Conservation (phyloP, 1,284 basidiomycete genomes). For the Sanghuangporus baumii region DNA sequence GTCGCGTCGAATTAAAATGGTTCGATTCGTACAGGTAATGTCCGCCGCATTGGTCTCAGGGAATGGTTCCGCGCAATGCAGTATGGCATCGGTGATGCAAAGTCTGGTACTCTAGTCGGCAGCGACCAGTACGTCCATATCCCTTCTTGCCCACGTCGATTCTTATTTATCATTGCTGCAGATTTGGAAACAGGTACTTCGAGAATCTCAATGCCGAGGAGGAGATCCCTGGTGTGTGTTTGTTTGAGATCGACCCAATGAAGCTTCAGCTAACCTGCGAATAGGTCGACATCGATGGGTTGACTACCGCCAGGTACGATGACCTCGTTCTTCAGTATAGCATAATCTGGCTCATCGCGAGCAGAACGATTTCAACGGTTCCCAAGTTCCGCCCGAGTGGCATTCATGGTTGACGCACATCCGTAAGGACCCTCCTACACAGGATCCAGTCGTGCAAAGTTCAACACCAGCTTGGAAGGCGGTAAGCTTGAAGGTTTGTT, state of each 20-base stretch:
- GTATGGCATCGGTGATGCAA: constrained; percentile 84
- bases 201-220: constrained; percentile 84
- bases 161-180: constrained; percentile 26
- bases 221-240: constrained; percentile 72
- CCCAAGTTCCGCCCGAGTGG: constrained; percentile 92
- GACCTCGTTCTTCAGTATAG: neutral
- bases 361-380: constrained; percentile 81
- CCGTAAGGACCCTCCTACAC: constrained; percentile 70
- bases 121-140: constrained; percentile 69
- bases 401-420: constrained; percentile 94
- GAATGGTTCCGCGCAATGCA: constrained; percentile 85
- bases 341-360: neutral
- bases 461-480: constrained; percentile 75
- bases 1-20: neutral
- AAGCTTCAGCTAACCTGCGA: neutral
- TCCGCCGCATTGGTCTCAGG: constrained; percentile 67
- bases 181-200: constrained; percentile 88
- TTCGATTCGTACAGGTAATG: constrained; percentile 19
- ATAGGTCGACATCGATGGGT: constrained; percentile 91
- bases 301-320: constrained; percentile 74
- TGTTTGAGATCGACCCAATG: neutral
- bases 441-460: constrained; percentile 68
- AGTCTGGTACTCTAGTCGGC: constrained; percentile 75
- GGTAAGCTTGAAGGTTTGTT: constrained; percentile 44
- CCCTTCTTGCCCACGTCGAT: neutral